Base-by-base conservation (phyloP, 2,329 filamentous ascomycete species). In the Penicillium brevicompactum region DNA sequence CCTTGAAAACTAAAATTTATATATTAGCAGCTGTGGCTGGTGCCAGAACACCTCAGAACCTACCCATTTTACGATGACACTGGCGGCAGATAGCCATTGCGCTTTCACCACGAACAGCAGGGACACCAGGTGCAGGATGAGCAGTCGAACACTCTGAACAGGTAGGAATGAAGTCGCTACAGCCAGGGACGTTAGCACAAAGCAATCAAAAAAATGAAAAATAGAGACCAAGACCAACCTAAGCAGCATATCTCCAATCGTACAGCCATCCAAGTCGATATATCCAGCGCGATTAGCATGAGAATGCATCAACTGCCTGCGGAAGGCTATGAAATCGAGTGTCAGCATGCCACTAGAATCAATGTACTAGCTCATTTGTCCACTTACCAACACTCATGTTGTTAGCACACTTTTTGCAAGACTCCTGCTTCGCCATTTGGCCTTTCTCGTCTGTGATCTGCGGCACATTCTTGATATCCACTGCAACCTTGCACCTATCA, bases 231-330 rank as follows among this genome's bases (percentile, higher is more conserved):
- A n/a, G n/a, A 68, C 69, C 37, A 74, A 84, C 83, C 83, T 86
- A 53, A 89, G 87, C 10, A 94, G 82, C 79, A 94, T 84, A 68
- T 94, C 91, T 44, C 85, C 80, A 8, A 90, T 82, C 5, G 85
- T 87, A 73, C 89, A 92, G 14, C 89, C 89, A 24, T 87, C 83
- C 9, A 91, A 74, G 70, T 94, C 90, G 55, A 95, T 74, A 70
- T 92, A 92, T 4, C 91, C 91, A 11, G 89, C 90, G 55, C 89
- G 80, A n/a, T 83, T 81, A 4, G 89, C 90, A 74, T 87, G 83
- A 49, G 83, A 79, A 73, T 94, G 91, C 58, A 94, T 84, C 53
- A 91, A 74, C 67, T 91, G 87, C 63, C 82, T 82, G 34, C 87
- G 82, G 70, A 87, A 92, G 2, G 72, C 77, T 79, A 54, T 30